Percentiles rank a stretch among this genome's conserved stretches.
Conservation (phyloP, 352 stramenopile species). For the Phytophthora pseudosyringae region DNA sequence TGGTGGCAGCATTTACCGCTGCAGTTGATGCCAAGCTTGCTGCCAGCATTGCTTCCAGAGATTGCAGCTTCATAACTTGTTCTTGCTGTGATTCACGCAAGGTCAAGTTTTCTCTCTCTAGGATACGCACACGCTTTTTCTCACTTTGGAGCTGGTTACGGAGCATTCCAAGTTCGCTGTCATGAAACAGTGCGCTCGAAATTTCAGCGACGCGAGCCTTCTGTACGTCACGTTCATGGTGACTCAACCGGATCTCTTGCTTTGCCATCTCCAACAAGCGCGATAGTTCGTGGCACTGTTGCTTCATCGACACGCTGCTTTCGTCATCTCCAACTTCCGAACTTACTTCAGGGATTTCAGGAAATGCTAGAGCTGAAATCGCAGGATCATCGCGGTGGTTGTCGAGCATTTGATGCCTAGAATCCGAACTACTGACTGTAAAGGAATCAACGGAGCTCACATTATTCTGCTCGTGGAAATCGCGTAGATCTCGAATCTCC, state of each 20-base stretch:
- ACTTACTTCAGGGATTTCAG: neutral
- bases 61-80: conserved; percentile 60
- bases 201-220: conserved; percentile 55
- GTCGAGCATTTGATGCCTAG: conserved; percentile 1
- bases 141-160: conserved; percentile 67
- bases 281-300: conserved; percentile 59
- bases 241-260: conserved; percentile 72
- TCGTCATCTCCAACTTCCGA: conserved; percentile 20
- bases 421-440: neutral
- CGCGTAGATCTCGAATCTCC: conserved; percentile 49
- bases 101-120: conserved; percentile 65
- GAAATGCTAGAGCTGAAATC: conserved; percentile 16
- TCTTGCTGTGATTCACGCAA: conserved; percentile 57
- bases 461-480: conserved; percentile 49
- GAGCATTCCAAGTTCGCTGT: conserved; percentile 56
- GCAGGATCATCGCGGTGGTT: conserved; percentile 24
- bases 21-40: conserved; percentile 17
- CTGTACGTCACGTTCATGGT: conserved; percentile 61
- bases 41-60: conserved; percentile 37
- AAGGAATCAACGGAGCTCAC: conserved; percentile 18
- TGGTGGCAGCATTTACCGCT: neutral
- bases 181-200: conserved; percentile 55
- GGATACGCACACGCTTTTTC: conserved; percentile 61
- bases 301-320: conserved; percentile 30
- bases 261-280: conserved; percentile 74